Percentiles rank a stretch among this genome's conserved stretches.
phyloP scores from a whole-genome alignment of 2,329 filamentous ascomycete species.

The Gnomoniopsis smithogilvyi region DNA sequence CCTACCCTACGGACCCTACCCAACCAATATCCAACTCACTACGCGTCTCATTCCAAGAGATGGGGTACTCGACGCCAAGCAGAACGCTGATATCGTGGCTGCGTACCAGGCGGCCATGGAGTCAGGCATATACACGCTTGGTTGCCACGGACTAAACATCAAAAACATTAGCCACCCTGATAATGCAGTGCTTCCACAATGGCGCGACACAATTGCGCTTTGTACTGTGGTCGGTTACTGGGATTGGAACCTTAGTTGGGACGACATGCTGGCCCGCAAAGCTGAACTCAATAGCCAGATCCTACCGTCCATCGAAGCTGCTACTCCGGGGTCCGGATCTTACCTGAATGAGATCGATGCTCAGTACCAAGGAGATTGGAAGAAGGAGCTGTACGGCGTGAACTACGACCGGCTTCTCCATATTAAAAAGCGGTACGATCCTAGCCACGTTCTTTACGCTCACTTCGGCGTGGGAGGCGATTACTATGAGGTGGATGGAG shows the following conservation, averaged over 20 bases:
- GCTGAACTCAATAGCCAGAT: neutral
- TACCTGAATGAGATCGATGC: slow-evolving; percentile 4
- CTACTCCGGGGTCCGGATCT: neutral
- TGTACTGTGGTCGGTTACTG: neutral
- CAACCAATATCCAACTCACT: too few species aligned
- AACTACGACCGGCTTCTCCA: slow-evolving; percentile 16
- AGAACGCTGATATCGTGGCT: too few species aligned
- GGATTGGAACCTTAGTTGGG: neutral
- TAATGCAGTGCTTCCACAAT: neutral
- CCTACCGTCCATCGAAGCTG: neutral
- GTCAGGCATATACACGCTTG: too few species aligned
- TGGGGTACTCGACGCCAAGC: too few species aligned
- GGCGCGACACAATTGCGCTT: neutral
- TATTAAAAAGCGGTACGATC: slow-evolving; percentile 34
- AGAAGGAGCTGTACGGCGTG: neutral
- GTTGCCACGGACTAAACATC: too few species aligned
- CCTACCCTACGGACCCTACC: too few species aligned
- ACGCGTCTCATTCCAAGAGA: too few species aligned
- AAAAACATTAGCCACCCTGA: neutral
- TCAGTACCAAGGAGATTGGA: too few species aligned
- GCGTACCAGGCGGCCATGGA: slow-evolving; percentile 9
- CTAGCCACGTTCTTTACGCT: slow-evolving; percentile 35
- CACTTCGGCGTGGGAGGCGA: slow-evolving; percentile 39
- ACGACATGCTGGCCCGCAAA: neutral
- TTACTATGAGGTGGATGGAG: neutral